Base-by-base conservation (phyloP, 2,329 filamentous ascomycete species). In the Aspergillus ochraceoroseus region DNA sequence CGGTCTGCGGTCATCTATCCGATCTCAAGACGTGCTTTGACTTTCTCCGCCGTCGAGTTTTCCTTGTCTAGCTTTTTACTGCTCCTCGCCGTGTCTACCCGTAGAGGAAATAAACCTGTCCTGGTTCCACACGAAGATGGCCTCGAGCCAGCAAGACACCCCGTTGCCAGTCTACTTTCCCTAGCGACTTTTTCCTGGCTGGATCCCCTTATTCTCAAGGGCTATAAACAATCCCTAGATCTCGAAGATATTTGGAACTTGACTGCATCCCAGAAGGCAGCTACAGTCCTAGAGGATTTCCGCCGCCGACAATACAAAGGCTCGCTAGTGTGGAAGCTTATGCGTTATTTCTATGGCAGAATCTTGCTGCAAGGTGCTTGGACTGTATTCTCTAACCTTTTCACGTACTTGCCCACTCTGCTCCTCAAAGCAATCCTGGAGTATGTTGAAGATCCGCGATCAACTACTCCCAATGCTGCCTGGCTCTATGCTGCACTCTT, bases 401-500 rank as follows among this genome's bases (percentile, higher is more conserved):
- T 96, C 51, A 89, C 86, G 2, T 98, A 96, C 66, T 81, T 86
- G 9, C 92, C 92, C 1, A 98, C 92, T 2, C 71, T 98, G 32
- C 76, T 98, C 13, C 75, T 98, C 27, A 90, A 89, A 61, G 84
- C 84, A 11, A 96, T 98, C 46, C 73, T 98, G 18, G 82, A 95
- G 63, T 95, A 94, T 57, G 84, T 96, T n/a, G 88, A 98, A 66
- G 73, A 84, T 40, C 88, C 89, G 1, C 74, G 78, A 1, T 70
- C 73, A 3, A 83, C 83, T 0, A 89, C 92, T 0, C 68, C 76
- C 34, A 96, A 92, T 60, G 88, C 95, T 12, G 82, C 94, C 14
- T 98, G 92, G 92, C 80, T 98, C 35, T 95, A 90, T 56, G 92
- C 96, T 32, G 87, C 94, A 32, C 74, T 95, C 2, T 77, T 98